Evolutionary conservation across 495 filamentous ascomycete species (phyloP).

Genomic region (Usnea hakonensis): DNA sequence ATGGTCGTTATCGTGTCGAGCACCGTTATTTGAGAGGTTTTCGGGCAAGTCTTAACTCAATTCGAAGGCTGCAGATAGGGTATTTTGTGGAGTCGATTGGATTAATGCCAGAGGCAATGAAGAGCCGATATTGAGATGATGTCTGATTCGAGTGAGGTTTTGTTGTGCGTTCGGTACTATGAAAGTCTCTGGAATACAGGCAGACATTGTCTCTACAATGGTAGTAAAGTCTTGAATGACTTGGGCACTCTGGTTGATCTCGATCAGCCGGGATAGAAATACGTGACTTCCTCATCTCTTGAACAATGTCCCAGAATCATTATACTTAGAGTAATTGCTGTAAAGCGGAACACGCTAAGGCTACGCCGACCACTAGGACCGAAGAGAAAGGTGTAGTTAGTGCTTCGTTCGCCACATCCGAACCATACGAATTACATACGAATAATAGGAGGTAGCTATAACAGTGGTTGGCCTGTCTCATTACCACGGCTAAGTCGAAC

Average conservation of each 20-base stretch:
- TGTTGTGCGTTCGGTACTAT: conserved; percentile 23
- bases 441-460: no score
- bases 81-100: conserved; percentile 1
- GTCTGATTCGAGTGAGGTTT: conserved; percentile 15
- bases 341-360: conserved; percentile 33
- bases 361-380: conserved; percentile 42
- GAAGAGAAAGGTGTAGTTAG: conserved; percentile 50
- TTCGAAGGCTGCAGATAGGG: conserved; percentile 14
- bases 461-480: no score
- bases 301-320: neutral
- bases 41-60: conserved; percentile 21
- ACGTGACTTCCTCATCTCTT: conserved; percentile 11
- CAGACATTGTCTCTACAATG: conserved; percentile 27
- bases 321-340: conserved; percentile 14
- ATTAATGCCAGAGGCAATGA: conserved; percentile 7
- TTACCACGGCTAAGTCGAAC: no score
- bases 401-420: no score
- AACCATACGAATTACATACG: no score
- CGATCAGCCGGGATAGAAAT: conserved; percentile 24
- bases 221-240: conserved; percentile 24
- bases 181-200: conserved; percentile 24
- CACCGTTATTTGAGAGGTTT: conserved; percentile 20
- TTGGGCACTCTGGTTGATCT: conserved; percentile 30
- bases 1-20: conserved; percentile 62
- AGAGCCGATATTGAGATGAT: conserved; percentile 13